Percentiles rank a stretch among this genome's conserved stretches.
These are phyloP conservation scores for Cercospora berteroae DNA, from an alignment of 2,329 filamentous ascomycete genomes.

Conservation along the genomic window DNA sequence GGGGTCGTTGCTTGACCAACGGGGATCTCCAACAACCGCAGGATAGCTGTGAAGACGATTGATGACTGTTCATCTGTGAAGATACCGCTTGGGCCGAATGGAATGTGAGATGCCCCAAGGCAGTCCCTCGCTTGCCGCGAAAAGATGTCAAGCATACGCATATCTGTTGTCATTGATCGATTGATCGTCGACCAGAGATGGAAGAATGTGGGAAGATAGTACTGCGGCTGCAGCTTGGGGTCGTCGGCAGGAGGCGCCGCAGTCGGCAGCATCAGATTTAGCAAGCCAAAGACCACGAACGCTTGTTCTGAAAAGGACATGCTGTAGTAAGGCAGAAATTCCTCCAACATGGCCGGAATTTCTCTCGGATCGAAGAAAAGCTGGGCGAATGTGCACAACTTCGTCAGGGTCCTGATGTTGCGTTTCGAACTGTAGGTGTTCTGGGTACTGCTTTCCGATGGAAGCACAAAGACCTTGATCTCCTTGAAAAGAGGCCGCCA, in stretches of 20 bases:
- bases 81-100: slow-evolving; percentile 83
- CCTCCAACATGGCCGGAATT: slow-evolving; percentile 65
- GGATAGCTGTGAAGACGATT: slow-evolving; percentile 84
- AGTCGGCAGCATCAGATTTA: slow-evolving; percentile 87
- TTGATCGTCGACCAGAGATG: slow-evolving; percentile 94
- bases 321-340: slow-evolving; percentile 67
- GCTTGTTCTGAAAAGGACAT: slow-evolving; percentile 89
- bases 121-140: slow-evolving; percentile 85
- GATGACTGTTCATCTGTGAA: slow-evolving; percentile 91
- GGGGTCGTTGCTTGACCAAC: slow-evolving; percentile 94
- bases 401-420: slow-evolving; percentile 72
- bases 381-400: slow-evolving; percentile 86
- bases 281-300: slow-evolving; percentile 83
- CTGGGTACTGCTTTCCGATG: slow-evolving; percentile 71
- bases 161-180: slow-evolving; percentile 81
- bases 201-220: slow-evolving; percentile 91
- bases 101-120: slow-evolving; percentile 68
- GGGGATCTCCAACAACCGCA: slow-evolving; percentile 89
- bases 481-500: slow-evolving; percentile 94
- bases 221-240: slow-evolving; percentile 75
- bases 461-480: slow-evolving; percentile 84
- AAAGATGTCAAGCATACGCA: slow-evolving; percentile 83
- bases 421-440: slow-evolving; percentile 56
- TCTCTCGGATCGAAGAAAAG: slow-evolving; percentile 89
- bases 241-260: slow-evolving; percentile 70